Conservation (phyloP, 2,329 filamentous ascomycete species). For the Annulohypoxylon truncatum region DNA sequence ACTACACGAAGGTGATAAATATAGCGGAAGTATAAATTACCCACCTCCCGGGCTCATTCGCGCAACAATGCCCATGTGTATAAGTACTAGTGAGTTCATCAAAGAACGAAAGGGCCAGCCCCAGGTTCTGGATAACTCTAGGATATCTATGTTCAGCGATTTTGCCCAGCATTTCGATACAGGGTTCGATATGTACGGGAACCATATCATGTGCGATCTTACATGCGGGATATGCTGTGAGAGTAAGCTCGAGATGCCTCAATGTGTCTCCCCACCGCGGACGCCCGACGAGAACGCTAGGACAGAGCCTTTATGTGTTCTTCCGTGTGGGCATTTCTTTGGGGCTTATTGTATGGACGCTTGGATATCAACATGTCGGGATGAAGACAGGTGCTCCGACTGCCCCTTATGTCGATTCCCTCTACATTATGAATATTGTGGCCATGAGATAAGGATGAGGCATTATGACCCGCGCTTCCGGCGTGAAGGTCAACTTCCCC, state of each 20-base stretch:
- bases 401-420: conserved; percentile 40
- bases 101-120: background rate
- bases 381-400: accelerated
- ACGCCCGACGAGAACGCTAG: background rate
- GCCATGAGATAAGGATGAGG: conserved; percentile 19
- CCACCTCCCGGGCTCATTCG: conserved; percentile 6
- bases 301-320: conserved; percentile 13
- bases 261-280: background rate
- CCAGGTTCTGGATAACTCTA: conserved; percentile 1
- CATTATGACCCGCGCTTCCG: background rate
- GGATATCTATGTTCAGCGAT: conserved; percentile 36
- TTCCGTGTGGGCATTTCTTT: conserved; percentile 44
- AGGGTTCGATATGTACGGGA: conserved; percentile 14
- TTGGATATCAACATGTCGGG: conserved; percentile 5
- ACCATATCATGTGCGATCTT: conserved; percentile 24
- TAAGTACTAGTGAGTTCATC: background rate
- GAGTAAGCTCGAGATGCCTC: conserved; percentile 24
- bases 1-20: background rate
- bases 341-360: conserved; percentile 16
- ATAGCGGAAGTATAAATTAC: background rate
- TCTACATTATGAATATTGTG: conserved; percentile 27
- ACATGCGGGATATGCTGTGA: conserved; percentile 37
- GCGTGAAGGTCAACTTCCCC: conserved; percentile 14
- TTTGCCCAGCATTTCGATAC: conserved; percentile 29
- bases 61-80: background rate